Percentiles rank a stretch among this genome's conserved stretches.
phyloP scores from a whole-genome alignment of 2,329 filamentous ascomycete genomes.

The Geosmithia flava region DNA sequence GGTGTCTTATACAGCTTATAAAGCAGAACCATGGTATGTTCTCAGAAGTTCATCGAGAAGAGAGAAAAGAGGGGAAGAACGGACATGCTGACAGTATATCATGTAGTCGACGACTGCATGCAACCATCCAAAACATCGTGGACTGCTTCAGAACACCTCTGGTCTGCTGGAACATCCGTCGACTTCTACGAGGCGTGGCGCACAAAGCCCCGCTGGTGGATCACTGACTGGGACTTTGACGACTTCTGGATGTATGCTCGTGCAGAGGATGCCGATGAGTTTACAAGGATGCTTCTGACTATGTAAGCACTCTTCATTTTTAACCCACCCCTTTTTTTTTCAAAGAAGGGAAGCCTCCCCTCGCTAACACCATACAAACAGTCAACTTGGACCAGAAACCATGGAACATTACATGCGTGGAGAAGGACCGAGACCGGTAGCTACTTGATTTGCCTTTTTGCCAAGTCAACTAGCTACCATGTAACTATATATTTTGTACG shows the following conservation, averaged over 20 bases:
- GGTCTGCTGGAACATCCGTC: constrained; percentile 25
- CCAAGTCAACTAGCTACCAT: not conserved
- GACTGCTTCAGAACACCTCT: constrained; percentile 28
- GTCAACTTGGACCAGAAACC: constrained; percentile 20
- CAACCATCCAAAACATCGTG: constrained; percentile 7
- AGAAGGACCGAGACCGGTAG: constrained; percentile 2
- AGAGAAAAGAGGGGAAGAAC: too few species aligned
- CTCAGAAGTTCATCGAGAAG: not conserved
- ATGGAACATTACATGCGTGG: constrained; percentile 23
- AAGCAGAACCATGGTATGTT: constrained; percentile 17
- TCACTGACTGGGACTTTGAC: constrained; percentile 20
- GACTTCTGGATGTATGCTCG: constrained; percentile 22
- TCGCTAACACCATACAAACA: constrained; percentile 2
- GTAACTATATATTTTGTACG: not conserved
- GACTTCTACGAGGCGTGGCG: constrained; percentile 31
- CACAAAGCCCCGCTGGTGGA: constrained; percentile 23
- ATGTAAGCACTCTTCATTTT: constrained; percentile 13
- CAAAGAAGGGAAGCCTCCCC: not conserved
- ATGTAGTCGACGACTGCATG: not conserved
- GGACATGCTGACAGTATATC: too few species aligned
- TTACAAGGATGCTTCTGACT: constrained; percentile 23
- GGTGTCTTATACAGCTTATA: constrained; percentile 20
- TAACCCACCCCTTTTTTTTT: not conserved
- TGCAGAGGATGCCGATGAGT: constrained; percentile 24
- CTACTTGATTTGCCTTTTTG: not conserved